A percentile compares a stretch with the other conserved stretches of the same genome.
These are phyloP conservation scores for Apophysomyces trapeziformis DNA, from an alignment of 371 early-diverging fungal species.

Conservation along the genomic window DNA sequence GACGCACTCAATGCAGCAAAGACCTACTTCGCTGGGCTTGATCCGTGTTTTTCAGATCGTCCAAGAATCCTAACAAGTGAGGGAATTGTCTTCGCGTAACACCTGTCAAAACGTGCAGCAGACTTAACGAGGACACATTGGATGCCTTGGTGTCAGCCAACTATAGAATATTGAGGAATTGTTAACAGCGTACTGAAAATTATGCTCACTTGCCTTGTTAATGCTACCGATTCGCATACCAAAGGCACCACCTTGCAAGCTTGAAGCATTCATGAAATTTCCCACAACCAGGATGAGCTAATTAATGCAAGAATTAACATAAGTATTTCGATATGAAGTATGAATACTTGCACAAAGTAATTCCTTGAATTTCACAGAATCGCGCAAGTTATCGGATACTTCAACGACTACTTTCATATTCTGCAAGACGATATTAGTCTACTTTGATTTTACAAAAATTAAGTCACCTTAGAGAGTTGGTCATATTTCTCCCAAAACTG, in stretches of 20 bases:
- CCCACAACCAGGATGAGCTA: conserved; percentile 62
- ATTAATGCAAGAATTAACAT: too few relatives aligned
- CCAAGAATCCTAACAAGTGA: conserved; percentile 36
- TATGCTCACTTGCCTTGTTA: conserved; percentile 43
- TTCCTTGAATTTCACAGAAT: conserved; percentile 45
- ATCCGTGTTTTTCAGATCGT: conserved; percentile 45
- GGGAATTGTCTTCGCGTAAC: conserved; percentile 57
- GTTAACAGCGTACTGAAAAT: neutral
- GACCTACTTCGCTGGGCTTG: conserved; percentile 46
- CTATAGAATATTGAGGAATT: conserved; percentile 20
- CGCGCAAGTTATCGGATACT: conserved; percentile 50
- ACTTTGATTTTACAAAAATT: conserved; percentile 10
- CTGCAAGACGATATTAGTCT: conserved; percentile 32
- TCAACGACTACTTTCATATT: conserved; percentile 45
- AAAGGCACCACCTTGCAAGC: conserved; percentile 63
- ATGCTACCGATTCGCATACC: conserved; percentile 59
- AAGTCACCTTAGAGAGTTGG: conserved; percentile 31
- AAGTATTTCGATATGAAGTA: conserved; percentile 18
- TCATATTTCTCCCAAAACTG: conserved; percentile 57
- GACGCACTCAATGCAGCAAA: neutral
- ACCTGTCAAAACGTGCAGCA: conserved; percentile 54
- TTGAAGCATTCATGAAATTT: conserved; percentile 65
- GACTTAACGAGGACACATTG: conserved; percentile 36
- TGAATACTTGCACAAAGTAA: conserved; percentile 47
- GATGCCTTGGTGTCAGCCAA: conserved; percentile 58